Conservation (phyloP, 2,329 filamentous ascomycete species). For the Cadophora sp. region DNA sequence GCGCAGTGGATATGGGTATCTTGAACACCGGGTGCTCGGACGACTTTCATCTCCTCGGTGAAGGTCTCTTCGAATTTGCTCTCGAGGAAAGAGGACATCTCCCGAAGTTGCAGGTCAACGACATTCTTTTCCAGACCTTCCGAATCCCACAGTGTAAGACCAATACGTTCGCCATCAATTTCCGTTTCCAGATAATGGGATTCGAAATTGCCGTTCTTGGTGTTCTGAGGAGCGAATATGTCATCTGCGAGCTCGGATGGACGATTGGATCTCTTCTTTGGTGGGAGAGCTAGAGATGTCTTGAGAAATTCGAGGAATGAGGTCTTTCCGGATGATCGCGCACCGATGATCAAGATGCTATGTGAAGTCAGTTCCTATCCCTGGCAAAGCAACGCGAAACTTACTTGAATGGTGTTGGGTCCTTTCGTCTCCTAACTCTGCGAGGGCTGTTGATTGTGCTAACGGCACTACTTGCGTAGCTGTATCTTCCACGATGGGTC, state of each 20-base stretch:
- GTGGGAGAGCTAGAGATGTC: constrained; percentile 81
- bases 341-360: constrained; percentile 90
- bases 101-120: constrained; percentile 90
- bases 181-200: constrained; percentile 94
- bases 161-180: constrained; percentile 89
- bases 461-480: constrained; percentile 90
- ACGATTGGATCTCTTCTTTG: constrained; percentile 68
- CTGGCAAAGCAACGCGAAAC: constrained; percentile 47
- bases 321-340: constrained; percentile 88
- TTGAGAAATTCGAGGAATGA: constrained; percentile 97
- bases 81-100: constrained; percentile 91
- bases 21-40: constrained; percentile 88
- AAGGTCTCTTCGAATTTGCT: constrained; percentile 99
- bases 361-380: constrained; percentile 27
- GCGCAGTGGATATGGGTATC: constrained; percentile 98
- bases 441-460: constrained; percentile 94
- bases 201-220: constrained; percentile 70
- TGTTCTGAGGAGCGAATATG: constrained; percentile 52
- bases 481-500: constrained; percentile 94
- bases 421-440: constrained; percentile 90
- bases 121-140: constrained; percentile 93
- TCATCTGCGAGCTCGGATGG: constrained; percentile 53
- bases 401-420: constrained; percentile 98
- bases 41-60: constrained; percentile 95
- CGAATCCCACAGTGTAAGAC: constrained; percentile 95